Conservation (phyloP, 306 rosid genomes). For the Lithocarpus polystachyus region DNA sequence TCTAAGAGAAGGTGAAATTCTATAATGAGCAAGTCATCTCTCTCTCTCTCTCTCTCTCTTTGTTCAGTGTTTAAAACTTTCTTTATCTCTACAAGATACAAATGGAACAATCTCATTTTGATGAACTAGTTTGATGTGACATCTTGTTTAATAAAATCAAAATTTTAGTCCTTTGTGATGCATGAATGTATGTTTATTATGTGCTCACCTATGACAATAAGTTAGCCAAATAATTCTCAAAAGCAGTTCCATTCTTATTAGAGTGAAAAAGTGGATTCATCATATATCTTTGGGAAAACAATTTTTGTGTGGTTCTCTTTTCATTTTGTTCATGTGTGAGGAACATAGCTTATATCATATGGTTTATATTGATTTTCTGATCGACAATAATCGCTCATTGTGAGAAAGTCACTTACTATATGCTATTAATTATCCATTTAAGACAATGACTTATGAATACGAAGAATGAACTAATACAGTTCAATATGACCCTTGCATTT, state of each 20-base stretch:
- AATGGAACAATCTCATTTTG: background rate
- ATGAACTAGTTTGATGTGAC: background rate
- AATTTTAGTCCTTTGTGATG: background rate
- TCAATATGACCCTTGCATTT: too few relatives aligned
- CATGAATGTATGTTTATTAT: background rate
- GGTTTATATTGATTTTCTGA: background rate
- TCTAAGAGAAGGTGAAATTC: slow-evolving; percentile 53
- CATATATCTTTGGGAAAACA: background rate
- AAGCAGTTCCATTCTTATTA: background rate
- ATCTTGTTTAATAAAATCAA: background rate
- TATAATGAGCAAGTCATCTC: slow-evolving; percentile 33
- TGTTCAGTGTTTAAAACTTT: background rate
- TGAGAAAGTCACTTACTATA: background rate
- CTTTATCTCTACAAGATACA: background rate
- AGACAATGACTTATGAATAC: background rate
- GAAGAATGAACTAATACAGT: background rate
- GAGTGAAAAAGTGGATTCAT: background rate
- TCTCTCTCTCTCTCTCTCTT: background rate
- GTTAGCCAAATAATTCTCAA: background rate
- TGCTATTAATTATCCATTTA: background rate
- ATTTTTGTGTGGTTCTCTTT: background rate
- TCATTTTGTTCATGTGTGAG: background rate
- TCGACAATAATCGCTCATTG: background rate
- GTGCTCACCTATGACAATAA: background rate
- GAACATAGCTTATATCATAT: background rate